Conservation (phyloP, 768 basidiomycete genomes). For the Sporobolomyces roseus region DNA sequence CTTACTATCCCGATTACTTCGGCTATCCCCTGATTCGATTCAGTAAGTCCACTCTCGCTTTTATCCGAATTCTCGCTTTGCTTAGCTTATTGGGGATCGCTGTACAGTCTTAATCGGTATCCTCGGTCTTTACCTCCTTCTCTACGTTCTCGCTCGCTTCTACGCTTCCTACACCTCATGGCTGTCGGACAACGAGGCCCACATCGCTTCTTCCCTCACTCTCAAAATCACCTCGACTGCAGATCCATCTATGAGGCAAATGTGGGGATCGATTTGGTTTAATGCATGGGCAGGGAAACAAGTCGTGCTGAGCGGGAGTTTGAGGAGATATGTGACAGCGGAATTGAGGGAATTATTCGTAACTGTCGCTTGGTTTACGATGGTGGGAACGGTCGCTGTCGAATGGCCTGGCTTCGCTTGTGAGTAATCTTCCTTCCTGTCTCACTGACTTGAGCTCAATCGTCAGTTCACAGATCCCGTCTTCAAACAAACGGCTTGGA, state of each 20-base stretch:
- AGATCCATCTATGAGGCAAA: slow-evolving; percentile 55
- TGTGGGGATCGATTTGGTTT: slow-evolving; percentile 79
- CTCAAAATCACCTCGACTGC: slow-evolving; percentile 33
- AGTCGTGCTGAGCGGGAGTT: slow-evolving; percentile 73
- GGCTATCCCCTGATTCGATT: slow-evolving; percentile 54
- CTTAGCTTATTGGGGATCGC: slow-evolving; percentile 51
- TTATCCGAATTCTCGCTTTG: slow-evolving; percentile 35
- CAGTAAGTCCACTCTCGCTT: background rate
- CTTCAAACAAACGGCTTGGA: slow-evolving; percentile 81
- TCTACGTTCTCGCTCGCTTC: slow-evolving; percentile 75
- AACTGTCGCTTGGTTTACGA: slow-evolving; percentile 86
- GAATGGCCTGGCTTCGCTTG: slow-evolving; percentile 91
- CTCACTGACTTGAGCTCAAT: background rate
- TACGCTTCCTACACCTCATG: slow-evolving; percentile 81
- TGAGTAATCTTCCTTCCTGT: slow-evolving; percentile 51
- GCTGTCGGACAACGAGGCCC: slow-evolving; percentile 58
- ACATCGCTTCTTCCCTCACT: slow-evolving; percentile 54
- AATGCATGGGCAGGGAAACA: slow-evolving; percentile 91
- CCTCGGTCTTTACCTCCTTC: slow-evolving; percentile 63
- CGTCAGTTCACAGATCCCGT: slow-evolving; percentile 83
- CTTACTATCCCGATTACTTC: slow-evolving; percentile 51
- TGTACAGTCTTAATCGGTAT: slow-evolving; percentile 64
- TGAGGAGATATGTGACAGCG: slow-evolving; percentile 89
- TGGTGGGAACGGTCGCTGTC: slow-evolving; percentile 87
- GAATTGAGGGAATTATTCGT: slow-evolving; percentile 86